phyloP scores from a whole-genome alignment of 208 protist species.

The Leishmania tarentolae region DNA sequence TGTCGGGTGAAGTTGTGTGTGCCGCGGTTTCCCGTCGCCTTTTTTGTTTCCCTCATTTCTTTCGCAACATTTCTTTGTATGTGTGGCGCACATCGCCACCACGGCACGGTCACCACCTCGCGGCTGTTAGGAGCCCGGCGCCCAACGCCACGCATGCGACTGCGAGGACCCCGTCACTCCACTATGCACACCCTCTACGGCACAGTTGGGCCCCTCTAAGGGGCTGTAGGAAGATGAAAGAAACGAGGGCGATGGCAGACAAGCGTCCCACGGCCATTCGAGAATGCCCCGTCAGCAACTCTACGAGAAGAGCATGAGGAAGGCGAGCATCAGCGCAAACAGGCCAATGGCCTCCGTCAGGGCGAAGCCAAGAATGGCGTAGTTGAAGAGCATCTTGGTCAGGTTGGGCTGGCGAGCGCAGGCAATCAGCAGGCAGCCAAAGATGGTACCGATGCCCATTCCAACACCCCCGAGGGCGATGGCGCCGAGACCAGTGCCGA shows the following conservation, averaged over 20 bases:
- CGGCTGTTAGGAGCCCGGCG: background rate
- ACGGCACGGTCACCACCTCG: no score
- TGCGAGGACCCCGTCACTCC: background rate
- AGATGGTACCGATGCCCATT: constrained; percentile 92
- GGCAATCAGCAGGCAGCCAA: constrained; percentile 82
- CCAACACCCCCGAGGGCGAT: constrained; percentile 91
- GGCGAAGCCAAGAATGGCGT: constrained; percentile 93
- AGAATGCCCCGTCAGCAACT: constrained; percentile 10
- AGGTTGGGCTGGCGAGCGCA: constrained; percentile 91
- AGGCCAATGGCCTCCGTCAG: constrained; percentile 93
- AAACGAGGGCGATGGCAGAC: constrained; percentile 6
- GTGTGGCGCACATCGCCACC: background rate
- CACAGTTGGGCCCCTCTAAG: background rate
- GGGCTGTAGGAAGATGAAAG: background rate
- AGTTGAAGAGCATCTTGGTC: constrained; percentile 93
- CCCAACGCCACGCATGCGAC: background rate
- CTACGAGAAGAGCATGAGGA: constrained; percentile 95
- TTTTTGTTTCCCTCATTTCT: background rate
- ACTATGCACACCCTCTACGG: background rate
- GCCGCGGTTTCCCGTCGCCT: background rate
- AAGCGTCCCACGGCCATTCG: background rate
- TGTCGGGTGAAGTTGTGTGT: background rate
- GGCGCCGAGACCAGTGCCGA: constrained; percentile 90
- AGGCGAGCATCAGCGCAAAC: constrained; percentile 92
- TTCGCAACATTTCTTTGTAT: background rate